Percentiles rank a stretch among this genome's conserved stretches.
Evolutionary conservation across 768 basidiomycete species (phyloP).

Genomic region (Kwoniella heveanensis): DNA sequence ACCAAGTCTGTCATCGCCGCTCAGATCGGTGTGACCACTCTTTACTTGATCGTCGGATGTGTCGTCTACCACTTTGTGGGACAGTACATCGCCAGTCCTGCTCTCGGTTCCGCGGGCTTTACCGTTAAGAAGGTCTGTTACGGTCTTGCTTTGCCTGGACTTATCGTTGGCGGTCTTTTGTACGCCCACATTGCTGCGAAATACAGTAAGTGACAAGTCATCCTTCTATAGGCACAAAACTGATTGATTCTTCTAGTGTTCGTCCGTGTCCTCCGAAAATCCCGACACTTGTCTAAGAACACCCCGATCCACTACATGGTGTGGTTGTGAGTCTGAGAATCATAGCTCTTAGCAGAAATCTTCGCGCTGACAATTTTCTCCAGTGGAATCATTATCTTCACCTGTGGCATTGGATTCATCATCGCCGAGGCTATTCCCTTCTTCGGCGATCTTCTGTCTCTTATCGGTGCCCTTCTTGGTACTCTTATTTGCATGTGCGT

Average conservation of each 20-base stretch:
- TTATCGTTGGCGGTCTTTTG: constrained; percentile 35
- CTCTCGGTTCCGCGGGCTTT: constrained; percentile 51
- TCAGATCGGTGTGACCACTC: constrained; percentile 42
- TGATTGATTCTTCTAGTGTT: constrained; percentile 23
- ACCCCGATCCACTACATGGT: constrained; percentile 37
- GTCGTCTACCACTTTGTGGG: constrained; percentile 52
- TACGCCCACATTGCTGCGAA: constrained; percentile 32
- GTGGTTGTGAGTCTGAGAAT: constrained; percentile 48
- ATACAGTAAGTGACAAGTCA: constrained; percentile 2
- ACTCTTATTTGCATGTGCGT: constrained; percentile 44
- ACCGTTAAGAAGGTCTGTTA: constrained; percentile 50
- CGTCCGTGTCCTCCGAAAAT: constrained; percentile 42
- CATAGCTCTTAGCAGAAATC: too few species aligned
- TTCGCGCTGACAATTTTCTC: constrained; percentile 1
- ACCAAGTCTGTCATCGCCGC: constrained; percentile 47
- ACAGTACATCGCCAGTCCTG: constrained; percentile 53
- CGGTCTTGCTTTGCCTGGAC: constrained; percentile 38
- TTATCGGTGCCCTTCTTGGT: constrained; percentile 47
- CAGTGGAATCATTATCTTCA: constrained; percentile 36
- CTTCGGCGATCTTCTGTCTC: constrained; percentile 40
- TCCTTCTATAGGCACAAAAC: not conserved
- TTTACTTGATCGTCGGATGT: constrained; percentile 44
- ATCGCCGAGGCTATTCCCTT: constrained; percentile 51
- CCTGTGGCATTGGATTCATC: constrained; percentile 41
- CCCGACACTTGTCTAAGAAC: constrained; percentile 35